These are phyloP conservation scores for Solanum tarapatanum DNA, from an alignment of 257 asterid species.

Conservation along the genomic window DNA sequence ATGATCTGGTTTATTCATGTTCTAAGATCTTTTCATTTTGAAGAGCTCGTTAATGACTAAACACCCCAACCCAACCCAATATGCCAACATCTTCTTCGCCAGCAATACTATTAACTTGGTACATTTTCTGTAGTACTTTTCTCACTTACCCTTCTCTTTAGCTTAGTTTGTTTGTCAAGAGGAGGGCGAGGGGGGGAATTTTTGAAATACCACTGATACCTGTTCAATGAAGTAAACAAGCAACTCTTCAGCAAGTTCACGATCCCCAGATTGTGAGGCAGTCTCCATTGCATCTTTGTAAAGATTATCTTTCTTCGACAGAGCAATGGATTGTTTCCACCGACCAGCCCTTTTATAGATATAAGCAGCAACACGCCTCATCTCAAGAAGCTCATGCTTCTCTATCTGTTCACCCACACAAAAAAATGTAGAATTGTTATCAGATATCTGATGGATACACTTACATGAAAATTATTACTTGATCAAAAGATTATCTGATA, in stretches of 20 bases:
- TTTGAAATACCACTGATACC: conserved; percentile 27
- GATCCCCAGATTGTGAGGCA: conserved; percentile 98
- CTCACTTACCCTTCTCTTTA: neutral
- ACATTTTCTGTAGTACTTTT: neutral
- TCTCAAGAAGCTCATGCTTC: conserved; percentile 98
- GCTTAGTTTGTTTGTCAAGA: neutral
- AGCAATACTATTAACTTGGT: neutral
- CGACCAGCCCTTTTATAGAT: conserved; percentile 99
- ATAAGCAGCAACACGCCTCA: conserved; percentile 99
- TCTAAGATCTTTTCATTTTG: neutral
- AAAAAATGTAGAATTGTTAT: neutral
- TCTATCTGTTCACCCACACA: conserved; percentile 55
- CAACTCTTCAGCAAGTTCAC: conserved; percentile 98
- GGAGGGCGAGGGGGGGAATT: neutral
- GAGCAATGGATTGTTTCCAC: conserved; percentile 94
- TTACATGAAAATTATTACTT: neutral
- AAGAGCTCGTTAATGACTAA: neutral
- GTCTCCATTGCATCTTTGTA: conserved; percentile 99
- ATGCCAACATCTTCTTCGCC: neutral
- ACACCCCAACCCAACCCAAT: neutral
- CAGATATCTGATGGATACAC: neutral
- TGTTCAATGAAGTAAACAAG: conserved; percentile 93
- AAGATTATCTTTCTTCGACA: conserved; percentile 93
- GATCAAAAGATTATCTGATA: neutral
- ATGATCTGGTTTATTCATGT: neutral